Evolutionary conservation across 2,329 filamentous ascomycete species (phyloP), one percentile per base, ranked within the genome.

Genomic region (Cladophialophora carrionii): DNA sequence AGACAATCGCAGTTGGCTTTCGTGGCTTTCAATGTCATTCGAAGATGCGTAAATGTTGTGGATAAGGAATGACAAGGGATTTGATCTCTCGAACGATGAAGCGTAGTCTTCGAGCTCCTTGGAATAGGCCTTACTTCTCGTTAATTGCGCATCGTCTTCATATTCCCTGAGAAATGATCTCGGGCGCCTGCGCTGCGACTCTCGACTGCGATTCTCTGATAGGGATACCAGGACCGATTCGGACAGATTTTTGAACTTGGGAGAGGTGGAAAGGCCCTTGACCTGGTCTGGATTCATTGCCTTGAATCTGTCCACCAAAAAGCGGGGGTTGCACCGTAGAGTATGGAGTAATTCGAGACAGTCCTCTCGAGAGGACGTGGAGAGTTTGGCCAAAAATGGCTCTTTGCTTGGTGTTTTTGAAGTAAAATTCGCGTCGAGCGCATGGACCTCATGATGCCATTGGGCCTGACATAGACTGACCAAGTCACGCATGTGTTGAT

Each of bases 1-100:
- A 69, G 94, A 88, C 52, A 91, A 89, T 71, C 92, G 86, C 73
- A 90, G 84, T 68, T 86, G 84, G 76, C 95, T 90, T 78, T 96
- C 93, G 48, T 87, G 85, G 71, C 90, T 92, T 77, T 93, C 89
- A 56, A 90, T 89, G 31, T 90, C 90, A 67, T 90, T 86, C 20
- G 91, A 93, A 74, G 92, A 91, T 77, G 91, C 91, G 82, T 96
- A 96, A 75, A 91, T 90, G 71, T 92, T 94, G 79, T 95, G 90
- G 67, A 96, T 86, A 70, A 97, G 84, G 63, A 90, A 88, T 67
- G 91, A 92, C 57, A 97, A 82, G 9, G 92, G 89, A 76, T 96
- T 91, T 74, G 93, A 90, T 72, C 93, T 85, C 78, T 96, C 92
- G 75, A 97, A 96, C 58, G 91, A 93, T 72, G 96, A 82, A 68